Evolutionary conservation across 148 eudicot species (phyloP).

Genomic region (Vaccinium darrowii): DNA sequence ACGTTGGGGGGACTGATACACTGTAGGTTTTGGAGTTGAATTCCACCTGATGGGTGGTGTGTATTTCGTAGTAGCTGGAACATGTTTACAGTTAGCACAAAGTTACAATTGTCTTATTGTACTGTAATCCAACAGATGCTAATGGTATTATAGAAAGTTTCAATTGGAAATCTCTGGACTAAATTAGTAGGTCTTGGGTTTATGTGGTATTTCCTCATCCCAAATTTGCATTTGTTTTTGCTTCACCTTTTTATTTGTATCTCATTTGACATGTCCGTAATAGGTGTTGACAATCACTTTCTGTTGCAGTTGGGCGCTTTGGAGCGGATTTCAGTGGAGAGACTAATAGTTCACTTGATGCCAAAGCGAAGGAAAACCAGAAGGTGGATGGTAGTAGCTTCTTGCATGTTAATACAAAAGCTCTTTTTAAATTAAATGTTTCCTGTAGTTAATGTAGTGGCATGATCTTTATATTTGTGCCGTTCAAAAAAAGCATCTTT

Average conservation of each 20-base stretch:
- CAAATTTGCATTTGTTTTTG: neutral
- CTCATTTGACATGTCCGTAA: constrained; percentile 1
- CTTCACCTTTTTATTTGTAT: neutral
- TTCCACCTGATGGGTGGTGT: neutral
- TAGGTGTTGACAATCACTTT: constrained; percentile 21
- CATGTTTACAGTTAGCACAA: neutral
- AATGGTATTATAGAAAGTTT: neutral
- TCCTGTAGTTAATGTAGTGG: constrained; percentile 9
- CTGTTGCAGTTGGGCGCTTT: constrained; percentile 43
- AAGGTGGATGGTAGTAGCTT: constrained; percentile 56
- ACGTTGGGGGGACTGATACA: constrained; percentile 1
- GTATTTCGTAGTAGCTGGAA: neutral
- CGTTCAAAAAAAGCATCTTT: neutral
- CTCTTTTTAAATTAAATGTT: constrained; percentile 19
- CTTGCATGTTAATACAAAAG: constrained; percentile 20
- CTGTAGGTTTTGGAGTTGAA: neutral
- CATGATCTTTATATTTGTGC: neutral
- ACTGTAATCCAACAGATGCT: neutral
- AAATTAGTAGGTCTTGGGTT: neutral
- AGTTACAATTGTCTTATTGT: neutral
- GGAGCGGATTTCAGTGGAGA: constrained; percentile 30
- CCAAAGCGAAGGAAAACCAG: constrained; percentile 41
- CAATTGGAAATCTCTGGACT: constrained; percentile 5
- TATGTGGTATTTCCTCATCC: neutral
- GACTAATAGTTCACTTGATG: constrained; percentile 42